These are phyloP conservation scores for Erodium trifolium DNA, from an alignment of 441 rosid genomes.

Conservation along the genomic window DNA sequence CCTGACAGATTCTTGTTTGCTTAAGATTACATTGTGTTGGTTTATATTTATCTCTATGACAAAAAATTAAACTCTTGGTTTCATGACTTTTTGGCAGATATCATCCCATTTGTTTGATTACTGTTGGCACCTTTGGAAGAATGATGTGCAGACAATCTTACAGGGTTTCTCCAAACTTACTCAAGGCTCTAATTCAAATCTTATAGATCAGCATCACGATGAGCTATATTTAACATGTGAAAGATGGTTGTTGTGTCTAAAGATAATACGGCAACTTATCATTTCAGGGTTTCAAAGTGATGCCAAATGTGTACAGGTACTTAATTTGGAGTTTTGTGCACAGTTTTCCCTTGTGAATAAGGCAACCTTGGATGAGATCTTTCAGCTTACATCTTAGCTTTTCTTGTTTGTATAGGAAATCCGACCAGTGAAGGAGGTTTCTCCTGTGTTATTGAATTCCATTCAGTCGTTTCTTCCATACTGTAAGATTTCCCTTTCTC, in stretches of 20 bases:
- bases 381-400: not conserved
- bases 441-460: conserved; percentile 72
- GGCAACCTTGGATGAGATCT: not conserved
- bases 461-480: conserved; percentile 79
- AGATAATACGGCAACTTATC: conserved; percentile 73
- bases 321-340: conserved; percentile 15
- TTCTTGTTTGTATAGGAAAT: conserved; percentile 48
- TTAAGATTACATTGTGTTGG: no score
- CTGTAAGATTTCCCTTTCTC: conserved; percentile 45
- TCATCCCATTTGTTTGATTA: conserved; percentile 78
- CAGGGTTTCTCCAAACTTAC: conserved; percentile 58
- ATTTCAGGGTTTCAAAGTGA: conserved; percentile 88
- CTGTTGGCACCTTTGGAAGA: conserved; percentile 97
- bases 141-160: conserved; percentile 80
- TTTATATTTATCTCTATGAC: no score
- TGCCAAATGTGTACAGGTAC: conserved; percentile 75
- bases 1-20: not conserved
- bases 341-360: conserved; percentile 5
- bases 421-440: conserved; percentile 84
- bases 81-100: conserved; percentile 58
- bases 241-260: conserved; percentile 91
- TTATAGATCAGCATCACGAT: conserved; percentile 53
- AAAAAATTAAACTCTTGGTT: not conserved
- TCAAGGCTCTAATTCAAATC: conserved; percentile 45
- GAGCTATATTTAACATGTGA: conserved; percentile 82